Base-by-base conservation (phyloP, 345 rosid genomes). In the Cardamine chenopodiifolia region DNA sequence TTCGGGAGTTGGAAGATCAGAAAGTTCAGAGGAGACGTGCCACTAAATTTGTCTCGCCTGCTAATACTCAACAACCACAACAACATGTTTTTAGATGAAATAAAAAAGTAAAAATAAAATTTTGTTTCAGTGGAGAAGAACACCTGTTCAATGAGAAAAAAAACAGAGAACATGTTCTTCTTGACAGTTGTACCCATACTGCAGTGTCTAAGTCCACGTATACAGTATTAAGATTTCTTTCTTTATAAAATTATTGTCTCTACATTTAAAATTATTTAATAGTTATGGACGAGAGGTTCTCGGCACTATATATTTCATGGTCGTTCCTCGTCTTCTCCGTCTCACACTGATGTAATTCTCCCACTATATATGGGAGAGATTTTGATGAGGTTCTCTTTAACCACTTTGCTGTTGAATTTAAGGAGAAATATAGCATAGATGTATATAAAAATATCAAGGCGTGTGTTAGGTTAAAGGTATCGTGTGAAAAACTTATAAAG, bases 401-500 rank as follows among this genome's bases (percentile, higher is more conserved):
- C 57, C 65, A 85, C 49, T 88, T 88, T 83, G 87, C 85, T 0
- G 49, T 68, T 52, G 79, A 83, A 64, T 86, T 88, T 58, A 85
- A 84, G 86, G 83, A 83, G 69, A 80, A 85, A 72, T 84, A 85
- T 66, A 78, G 56, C 35, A 86, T 86, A 59, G 89, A 88, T 80
- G 93, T 88, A 68, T 73, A 71, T 82, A 49, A 79, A 29, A 88
- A 86, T 73, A 77, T 72, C 50, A 86, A 82, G 81, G 90, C 90
- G 7, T 78, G 81, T 39, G 78, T 85, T 65, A 83, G 89, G 83
- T 57, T 85, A 68, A 86, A 86, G 71, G 81, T 86, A 17, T 74
- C 88, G 1, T 86, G 93, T 71, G 93, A 85, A 80, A 88, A 86
- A 74, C 54, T 88, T 75, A 88, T 86, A 77, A 88, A 88, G 81